These are phyloP conservation scores for Rhizopogon sp. DNA, from an alignment of 768 basidiomycete species.

Conservation along the genomic window DNA sequence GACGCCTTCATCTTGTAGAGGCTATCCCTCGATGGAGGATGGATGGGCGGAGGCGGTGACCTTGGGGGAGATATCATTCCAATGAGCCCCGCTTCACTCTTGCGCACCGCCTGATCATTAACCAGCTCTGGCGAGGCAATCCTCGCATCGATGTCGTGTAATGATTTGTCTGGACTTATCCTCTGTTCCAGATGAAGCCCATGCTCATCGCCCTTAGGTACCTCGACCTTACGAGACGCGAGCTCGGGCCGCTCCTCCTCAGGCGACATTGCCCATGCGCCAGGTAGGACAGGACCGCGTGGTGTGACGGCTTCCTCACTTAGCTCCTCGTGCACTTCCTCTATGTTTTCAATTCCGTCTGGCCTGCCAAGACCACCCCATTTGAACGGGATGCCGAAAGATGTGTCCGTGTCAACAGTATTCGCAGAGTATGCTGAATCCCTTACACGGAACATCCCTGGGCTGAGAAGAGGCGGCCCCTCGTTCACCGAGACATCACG, in stretches of 20 bases:
- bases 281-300: constrained; percentile 39
- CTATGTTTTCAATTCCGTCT: constrained; percentile 33
- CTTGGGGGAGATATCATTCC: constrained; percentile 39
- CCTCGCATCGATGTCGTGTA: constrained; percentile 48
- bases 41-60: constrained; percentile 17
- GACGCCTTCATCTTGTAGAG: constrained; percentile 15
- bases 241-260: constrained; percentile 41
- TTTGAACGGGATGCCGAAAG: constrained; percentile 51
- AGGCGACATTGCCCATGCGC: constrained; percentile 51
- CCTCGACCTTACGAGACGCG: constrained; percentile 8
- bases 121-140: constrained; percentile 52
- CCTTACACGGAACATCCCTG: constrained; percentile 50
- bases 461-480: constrained; percentile 41
- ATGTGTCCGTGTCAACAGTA: constrained; percentile 37
- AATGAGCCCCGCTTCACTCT: constrained; percentile 62
- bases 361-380: constrained; percentile 50
- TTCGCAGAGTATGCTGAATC: constrained; percentile 58
- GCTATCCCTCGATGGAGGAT: constrained; percentile 22
- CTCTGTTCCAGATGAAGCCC: constrained; percentile 22
- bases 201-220: constrained; percentile 20
- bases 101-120: constrained; percentile 37
- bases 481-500: constrained; percentile 14
- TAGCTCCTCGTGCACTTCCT: constrained; percentile 27
- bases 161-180: constrained; percentile 25
- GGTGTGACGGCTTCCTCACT: constrained; percentile 17